A percentile compares a stretch with the other conserved stretches of the same genome.
These are phyloP conservation scores for Fonsecaea erecta DNA, from an alignment of 2,329 filamentous ascomycete genomes.

Conservation along the genomic window DNA sequence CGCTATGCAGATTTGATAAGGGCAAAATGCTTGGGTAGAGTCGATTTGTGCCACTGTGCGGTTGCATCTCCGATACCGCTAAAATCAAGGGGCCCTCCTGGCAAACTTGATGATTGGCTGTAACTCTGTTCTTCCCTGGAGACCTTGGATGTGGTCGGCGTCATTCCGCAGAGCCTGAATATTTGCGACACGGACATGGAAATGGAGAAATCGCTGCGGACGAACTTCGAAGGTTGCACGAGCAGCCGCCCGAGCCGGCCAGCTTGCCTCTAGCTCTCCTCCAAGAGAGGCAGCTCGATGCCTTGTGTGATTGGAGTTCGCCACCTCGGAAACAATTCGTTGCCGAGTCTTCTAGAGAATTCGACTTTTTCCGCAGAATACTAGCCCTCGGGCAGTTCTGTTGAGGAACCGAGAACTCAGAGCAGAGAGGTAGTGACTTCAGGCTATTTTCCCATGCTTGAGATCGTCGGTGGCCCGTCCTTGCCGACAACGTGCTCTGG, in stretches of 20 bases:
- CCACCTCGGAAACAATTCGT: neutral
- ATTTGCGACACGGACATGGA: neutral
- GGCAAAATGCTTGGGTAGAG: neutral
- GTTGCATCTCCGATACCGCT: constrained; percentile 7
- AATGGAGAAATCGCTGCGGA: neutral
- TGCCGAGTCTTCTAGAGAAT: neutral
- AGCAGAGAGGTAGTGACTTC: constrained; percentile 1
- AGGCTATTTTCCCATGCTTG: constrained; percentile 11
- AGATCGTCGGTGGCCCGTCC: constrained; percentile 7
- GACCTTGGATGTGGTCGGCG: neutral
- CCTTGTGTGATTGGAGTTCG: neutral
- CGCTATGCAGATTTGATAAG: neutral
- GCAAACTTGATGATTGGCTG: neutral
- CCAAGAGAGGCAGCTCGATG: neutral
- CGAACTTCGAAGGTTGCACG: neutral
- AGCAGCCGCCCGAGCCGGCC: constrained; percentile 1
- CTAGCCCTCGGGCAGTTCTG: neutral
- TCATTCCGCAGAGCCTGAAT: constrained; percentile 14
- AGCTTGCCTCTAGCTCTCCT: neutral
- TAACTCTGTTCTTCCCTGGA: neutral
- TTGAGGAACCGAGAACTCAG: neutral
- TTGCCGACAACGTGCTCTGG: constrained; percentile 15
- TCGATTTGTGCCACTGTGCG: constrained; percentile 3
- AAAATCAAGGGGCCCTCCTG: neutral
- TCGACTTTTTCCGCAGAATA: neutral